These are phyloP conservation scores for Chionographis japonica DNA, from an alignment of 106 monocot species.

Conservation along the genomic window DNA sequence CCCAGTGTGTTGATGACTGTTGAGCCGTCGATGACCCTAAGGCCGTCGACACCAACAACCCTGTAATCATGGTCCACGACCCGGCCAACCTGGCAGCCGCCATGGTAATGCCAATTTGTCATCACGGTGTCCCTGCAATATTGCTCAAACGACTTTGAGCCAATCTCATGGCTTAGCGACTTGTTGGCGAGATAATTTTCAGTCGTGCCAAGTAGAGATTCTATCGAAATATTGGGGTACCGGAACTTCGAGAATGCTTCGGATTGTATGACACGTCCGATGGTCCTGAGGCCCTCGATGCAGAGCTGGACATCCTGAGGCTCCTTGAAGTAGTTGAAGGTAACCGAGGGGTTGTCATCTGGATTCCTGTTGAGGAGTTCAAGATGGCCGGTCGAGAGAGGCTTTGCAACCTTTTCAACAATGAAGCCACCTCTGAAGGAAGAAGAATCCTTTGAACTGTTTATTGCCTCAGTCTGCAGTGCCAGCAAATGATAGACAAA, in stretches of 20 bases:
- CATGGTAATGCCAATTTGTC: conserved; percentile 97
- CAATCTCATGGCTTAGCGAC: conserved; percentile 52
- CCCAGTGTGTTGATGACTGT: conserved; percentile 77
- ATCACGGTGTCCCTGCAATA: conserved; percentile 78
- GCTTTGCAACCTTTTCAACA: conserved; percentile 68
- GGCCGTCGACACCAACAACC: conserved; percentile 55
- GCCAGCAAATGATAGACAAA: conserved; percentile 5
- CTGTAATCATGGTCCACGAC: conserved; percentile 59
- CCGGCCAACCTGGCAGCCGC: conserved; percentile 63
- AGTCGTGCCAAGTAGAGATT: conserved; percentile 58
- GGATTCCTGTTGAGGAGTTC: conserved; percentile 47
- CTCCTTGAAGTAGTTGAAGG: conserved; percentile 83
- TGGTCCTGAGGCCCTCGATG: conserved; percentile 52
- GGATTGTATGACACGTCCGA: conserved; percentile 56
- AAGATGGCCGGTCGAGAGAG: conserved; percentile 60
- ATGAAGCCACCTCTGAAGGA: conserved; percentile 74
- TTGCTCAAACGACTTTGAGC: conserved; percentile 54
- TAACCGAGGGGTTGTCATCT: conserved; percentile 62
- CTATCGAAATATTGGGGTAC: conserved; percentile 40
- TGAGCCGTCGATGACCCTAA: conserved; percentile 78
- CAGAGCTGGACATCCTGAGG: conserved; percentile 69
- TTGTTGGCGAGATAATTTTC: conserved; percentile 46
- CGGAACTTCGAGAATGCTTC: conserved; percentile 48
- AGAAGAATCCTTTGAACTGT: too few species aligned
- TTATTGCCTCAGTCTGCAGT: conserved; percentile 21